Base-by-base conservation (phyloP, 108 stramenopile genomes). In the Nannochloropsis granulata region DNA sequence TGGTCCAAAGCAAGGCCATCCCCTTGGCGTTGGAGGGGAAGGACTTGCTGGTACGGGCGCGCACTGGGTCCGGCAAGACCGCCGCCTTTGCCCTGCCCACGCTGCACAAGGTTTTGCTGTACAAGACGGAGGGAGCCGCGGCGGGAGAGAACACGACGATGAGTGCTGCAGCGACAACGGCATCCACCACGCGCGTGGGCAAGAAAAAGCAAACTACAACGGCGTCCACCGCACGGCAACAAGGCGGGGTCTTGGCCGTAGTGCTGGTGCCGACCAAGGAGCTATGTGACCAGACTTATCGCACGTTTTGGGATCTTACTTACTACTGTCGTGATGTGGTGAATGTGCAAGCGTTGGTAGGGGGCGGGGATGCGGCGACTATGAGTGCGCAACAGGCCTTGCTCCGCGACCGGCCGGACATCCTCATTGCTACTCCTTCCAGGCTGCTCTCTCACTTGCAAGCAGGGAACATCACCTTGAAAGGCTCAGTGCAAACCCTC, bases 61-160 rank as follows among this genome's bases (percentile, higher is more conserved):
- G 96, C 26, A 99, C 98, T 0, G 98, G 98, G n/a, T 93, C 92
- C 24, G 98, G 98, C 13, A 99, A 99, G 87, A 99, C 97, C 7
- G 84, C 96, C 43, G 97, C 96, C 0, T 99, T 95, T 85, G 93
- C 92, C 79, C 86, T 99, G 12, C 98, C 98, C 11, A 83, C 96
- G 13, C 86, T 99, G 79, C 96, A 99, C 34, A 97, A 96, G 83
- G 91, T 99, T 79, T 89, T 99, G 56, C 44, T 82, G 79, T 56
- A 82, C 16, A 93, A 93, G 82, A 90, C 90, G 79, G 83, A 25
- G 13, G 79, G 79, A 25, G 12, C 86, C 8, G 13, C 56, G 2
- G 21, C n/a, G 21, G 56, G 7, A 16, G 34, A 34, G 34, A 34
- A 34, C 34, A 34, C 34, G 5, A 34, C 34, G 34, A 46, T 46